Conservation (phyloP, 2,329 filamentous ascomycete genomes). For the Salinomyces thailandicus region DNA sequence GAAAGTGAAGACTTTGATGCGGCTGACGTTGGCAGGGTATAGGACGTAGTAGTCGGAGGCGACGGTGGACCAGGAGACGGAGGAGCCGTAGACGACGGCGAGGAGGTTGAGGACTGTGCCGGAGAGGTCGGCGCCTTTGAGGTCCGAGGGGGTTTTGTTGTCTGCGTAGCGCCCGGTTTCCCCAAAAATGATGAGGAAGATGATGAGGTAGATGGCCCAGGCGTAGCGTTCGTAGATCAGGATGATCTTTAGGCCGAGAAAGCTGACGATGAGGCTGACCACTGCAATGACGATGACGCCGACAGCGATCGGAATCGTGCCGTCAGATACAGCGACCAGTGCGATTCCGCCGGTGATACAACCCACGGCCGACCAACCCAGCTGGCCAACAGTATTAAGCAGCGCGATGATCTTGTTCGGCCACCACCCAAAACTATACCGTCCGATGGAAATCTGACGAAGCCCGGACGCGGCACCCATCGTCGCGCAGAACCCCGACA, state of each 20-base stretch:
- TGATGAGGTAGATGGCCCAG: slow-evolving; percentile 37
- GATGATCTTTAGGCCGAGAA: slow-evolving; percentile 35
- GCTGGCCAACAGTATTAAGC: slow-evolving; percentile 38
- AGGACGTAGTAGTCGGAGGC: slow-evolving; percentile 36
- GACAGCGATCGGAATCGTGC: slow-evolving; percentile 33
- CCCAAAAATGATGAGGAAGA: slow-evolving; percentile 39
- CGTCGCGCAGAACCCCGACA: slow-evolving; percentile 26
- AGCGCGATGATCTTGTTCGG: slow-evolving; percentile 39
- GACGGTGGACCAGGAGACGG: slow-evolving; percentile 32
- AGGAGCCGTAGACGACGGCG: slow-evolving; percentile 30
- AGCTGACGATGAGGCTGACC: slow-evolving; percentile 28
- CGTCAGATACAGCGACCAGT: slow-evolving; percentile 32
- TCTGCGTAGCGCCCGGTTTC: slow-evolving; percentile 37
- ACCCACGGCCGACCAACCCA: slow-evolving; percentile 33
- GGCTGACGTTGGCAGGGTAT: slow-evolving; percentile 30
- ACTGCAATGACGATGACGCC: slow-evolving; percentile 35
- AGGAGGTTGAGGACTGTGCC: slow-evolving; percentile 22
- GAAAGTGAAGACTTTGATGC: slow-evolving; percentile 33
- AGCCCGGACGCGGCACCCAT: slow-evolving; percentile 28
- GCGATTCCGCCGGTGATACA: slow-evolving; percentile 35
- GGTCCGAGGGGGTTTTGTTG: slow-evolving; percentile 21
- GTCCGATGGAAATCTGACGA: slow-evolving; percentile 34
- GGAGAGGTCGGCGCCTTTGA: slow-evolving; percentile 21
- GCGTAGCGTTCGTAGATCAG: slow-evolving; percentile 41
- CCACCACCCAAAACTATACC: slow-evolving; percentile 43